phyloP scores from a whole-genome alignment of 208 protist species.

The Novymonas esmeraldas region DNA sequence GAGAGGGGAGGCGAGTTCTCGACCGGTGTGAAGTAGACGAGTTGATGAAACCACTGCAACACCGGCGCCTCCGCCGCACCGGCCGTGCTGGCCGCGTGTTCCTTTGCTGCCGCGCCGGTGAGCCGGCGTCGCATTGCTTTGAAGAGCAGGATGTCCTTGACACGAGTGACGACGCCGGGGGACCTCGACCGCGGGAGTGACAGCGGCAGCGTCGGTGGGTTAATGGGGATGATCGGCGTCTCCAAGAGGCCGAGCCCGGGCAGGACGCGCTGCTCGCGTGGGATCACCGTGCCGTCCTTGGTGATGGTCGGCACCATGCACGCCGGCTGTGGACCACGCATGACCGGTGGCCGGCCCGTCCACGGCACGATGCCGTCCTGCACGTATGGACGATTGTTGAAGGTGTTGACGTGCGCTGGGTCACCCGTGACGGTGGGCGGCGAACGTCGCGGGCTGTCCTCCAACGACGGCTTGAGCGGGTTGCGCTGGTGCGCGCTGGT shows the following conservation, averaged over 20 bases:
- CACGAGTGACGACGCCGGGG: background rate
- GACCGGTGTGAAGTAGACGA: conserved; percentile 25
- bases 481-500: background rate
- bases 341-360: conserved; percentile 29
- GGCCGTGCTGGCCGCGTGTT: background rate
- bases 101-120: background rate
- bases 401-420: conserved; percentile 10
- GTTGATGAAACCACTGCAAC: conserved; percentile 17
- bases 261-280: conserved; percentile 25
- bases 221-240: conserved; percentile 16
- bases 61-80: background rate
- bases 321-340: conserved; percentile 28
- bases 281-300: conserved; percentile 18
- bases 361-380: conserved; percentile 31
- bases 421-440: conserved; percentile 4
- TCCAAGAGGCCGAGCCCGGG: conserved; percentile 22
- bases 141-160: background rate
- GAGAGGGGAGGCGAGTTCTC: conserved; percentile 10
- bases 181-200: background rate
- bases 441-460: background rate
- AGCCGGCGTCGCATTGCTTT: background rate
- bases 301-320: conserved; percentile 28
- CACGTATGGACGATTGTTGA: conserved; percentile 17
- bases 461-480: conserved; percentile 6
- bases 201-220: background rate